phyloP scores from a whole-genome alignment of 2,329 filamentous ascomycete species.

The Penicillium janthinellum region DNA sequence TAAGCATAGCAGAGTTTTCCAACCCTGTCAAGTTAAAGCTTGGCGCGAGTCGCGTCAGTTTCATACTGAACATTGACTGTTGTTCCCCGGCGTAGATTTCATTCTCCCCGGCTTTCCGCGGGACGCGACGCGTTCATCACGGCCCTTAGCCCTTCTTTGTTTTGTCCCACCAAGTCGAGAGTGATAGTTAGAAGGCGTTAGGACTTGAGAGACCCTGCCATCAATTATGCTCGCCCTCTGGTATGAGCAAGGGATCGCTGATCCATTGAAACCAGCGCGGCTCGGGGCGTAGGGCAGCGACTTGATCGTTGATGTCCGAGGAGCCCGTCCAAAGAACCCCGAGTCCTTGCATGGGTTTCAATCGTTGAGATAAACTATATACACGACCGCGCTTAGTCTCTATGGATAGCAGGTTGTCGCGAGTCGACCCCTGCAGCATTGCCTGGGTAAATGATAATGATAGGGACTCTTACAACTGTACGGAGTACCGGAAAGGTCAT shows the following conservation, averaged over 20 bases:
- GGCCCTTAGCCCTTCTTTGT: not conserved
- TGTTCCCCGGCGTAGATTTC: not conserved
- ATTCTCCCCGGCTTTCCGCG: not conserved
- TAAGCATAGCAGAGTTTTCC: not conserved
- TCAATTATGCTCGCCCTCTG: not conserved
- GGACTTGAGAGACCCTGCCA: not conserved
- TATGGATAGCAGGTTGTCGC: conserved; percentile 4
- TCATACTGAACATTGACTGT: too few species aligned
- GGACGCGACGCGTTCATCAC: not conserved
- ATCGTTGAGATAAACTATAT: conserved; percentile 1
- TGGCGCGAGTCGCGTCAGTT: not conserved
- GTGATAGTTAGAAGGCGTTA: not conserved
- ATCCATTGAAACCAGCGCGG: conserved; percentile 10
- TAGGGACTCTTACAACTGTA: not conserved
- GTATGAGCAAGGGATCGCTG: conserved; percentile 17
- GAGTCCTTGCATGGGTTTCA: conserved; percentile 10
- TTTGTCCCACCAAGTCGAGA: not conserved
- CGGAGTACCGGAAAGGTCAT: too few species aligned
- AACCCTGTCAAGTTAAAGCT: not conserved
- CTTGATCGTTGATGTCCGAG: not conserved
- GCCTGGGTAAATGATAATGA: not conserved
- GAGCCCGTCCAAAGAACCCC: not conserved
- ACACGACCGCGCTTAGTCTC: conserved; percentile 8
- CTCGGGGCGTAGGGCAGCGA: not conserved
- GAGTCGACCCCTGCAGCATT: conserved; percentile 6